These are phyloP conservation scores for Brassica cretica DNA, from an alignment of 345 rosid genomes.

Conservation along the genomic window DNA sequence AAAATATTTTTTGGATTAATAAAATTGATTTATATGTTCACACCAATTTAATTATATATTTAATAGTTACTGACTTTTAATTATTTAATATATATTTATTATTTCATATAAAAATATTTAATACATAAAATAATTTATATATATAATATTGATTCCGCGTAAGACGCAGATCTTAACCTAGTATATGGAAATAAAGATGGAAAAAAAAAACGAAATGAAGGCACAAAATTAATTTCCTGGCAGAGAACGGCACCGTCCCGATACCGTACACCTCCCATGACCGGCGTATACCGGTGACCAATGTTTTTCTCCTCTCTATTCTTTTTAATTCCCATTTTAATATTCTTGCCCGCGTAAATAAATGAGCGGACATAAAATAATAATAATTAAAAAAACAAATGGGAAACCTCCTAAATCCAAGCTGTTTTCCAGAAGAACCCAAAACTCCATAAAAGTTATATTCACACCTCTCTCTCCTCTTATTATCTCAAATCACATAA, in stretches of 20 bases:
- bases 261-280: slow-evolving; percentile 35
- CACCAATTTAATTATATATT: too few relatives aligned
- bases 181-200: slow-evolving; percentile 8
- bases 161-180: too few relatives aligned
- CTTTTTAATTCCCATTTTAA: slow-evolving; percentile 7
- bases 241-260: slow-evolving; percentile 48
- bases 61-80: too few relatives aligned
- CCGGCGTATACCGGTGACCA: slow-evolving; percentile 72
- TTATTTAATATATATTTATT: too few relatives aligned
- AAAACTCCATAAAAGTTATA: slow-evolving; percentile 37
- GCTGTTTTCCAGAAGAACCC: slow-evolving; percentile 68
- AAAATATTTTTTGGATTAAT: too few relatives aligned
- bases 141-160: too few relatives aligned
- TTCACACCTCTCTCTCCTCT: slow-evolving; percentile 50
- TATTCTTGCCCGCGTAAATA: slow-evolving; percentile 39
- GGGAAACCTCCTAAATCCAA: slow-evolving; percentile 58
- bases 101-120: too few relatives aligned
- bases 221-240: slow-evolving; percentile 50
- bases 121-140: too few relatives aligned
- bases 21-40: too few relatives aligned
- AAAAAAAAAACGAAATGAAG: slow-evolving; percentile 5
- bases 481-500: slow-evolving; percentile 28
- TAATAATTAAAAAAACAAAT: slow-evolving; percentile 28
- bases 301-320: slow-evolving; percentile 8
- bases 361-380: slow-evolving; percentile 15